A percentile compares a stretch with the other conserved stretches of the same genome.
Evolutionary conservation across 2,329 filamentous ascomycete species (phyloP).

Genomic region (Arachnopeziza araneosa): DNA sequence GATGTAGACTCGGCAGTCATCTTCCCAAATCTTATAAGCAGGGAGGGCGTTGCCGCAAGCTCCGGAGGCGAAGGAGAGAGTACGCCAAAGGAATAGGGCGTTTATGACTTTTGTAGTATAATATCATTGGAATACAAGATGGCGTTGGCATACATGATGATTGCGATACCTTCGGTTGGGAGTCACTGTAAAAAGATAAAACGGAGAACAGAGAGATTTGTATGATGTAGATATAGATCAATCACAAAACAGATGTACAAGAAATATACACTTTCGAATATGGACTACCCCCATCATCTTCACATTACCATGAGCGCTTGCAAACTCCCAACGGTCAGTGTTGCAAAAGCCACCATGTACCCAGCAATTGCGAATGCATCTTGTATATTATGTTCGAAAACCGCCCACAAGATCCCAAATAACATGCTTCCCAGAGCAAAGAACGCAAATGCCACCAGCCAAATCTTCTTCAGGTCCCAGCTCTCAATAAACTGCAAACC

Average conservation of each 20-base stretch:
- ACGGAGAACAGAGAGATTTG: background rate
- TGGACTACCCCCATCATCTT: background rate
- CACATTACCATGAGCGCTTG: conserved; percentile 29
- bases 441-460: conserved; percentile 12
- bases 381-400: conserved; percentile 16
- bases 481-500: conserved; percentile 19
- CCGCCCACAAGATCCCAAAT: conserved; percentile 12
- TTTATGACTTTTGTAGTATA: background rate
- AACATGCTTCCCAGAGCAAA: conserved; percentile 17
- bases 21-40: background rate
- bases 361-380: conserved; percentile 19
- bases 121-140: background rate
- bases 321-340: conserved; percentile 14
- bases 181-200: background rate
- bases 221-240: background rate
- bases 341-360: conserved; percentile 19
- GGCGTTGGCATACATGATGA: background rate
- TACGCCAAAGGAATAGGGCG: background rate
- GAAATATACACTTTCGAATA: background rate
- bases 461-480: conserved; percentile 18
- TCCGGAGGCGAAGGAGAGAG: background rate
- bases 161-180: background rate
- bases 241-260: background rate
- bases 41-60: background rate
- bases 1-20: conserved; percentile 16